Base-by-base conservation (phyloP, 2,329 filamentous ascomycete species). In the Ophiostoma triangulosporum region DNA sequence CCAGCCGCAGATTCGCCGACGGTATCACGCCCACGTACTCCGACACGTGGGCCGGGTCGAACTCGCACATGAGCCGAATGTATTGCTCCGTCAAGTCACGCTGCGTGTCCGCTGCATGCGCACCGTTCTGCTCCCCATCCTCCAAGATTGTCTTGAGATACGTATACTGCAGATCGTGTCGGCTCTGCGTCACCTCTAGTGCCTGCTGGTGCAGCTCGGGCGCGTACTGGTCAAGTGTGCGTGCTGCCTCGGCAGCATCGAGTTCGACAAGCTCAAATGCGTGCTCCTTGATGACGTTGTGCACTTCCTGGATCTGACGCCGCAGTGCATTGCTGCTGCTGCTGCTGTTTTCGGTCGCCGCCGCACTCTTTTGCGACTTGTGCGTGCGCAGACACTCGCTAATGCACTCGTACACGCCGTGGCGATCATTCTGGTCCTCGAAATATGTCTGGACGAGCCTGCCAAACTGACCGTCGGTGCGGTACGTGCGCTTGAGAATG, bases 401-500 rank as follows among this genome's bases (percentile, higher is more conserved):
- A 50, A 98, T 81, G 62, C 86, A 90, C 48, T 81, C 80, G 65
- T 96, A 97, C 1, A 95, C 77, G 5, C 74, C 77, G 5, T 83
- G 76, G 54, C 81, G 82, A 58, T 93, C 85, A 49, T 89, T 81
- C 0, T 77, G 75, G 61, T 98, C 93, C 57, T 95, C 86, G 57
- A 98, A 87, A 63, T 89, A 95, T 0, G 83, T 82, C 60, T 85
- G 74, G 6, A 97, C 69, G 27, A 96, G 78, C 60, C 85, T 82
- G 1, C 83, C 79, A 61, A 87, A 95, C 62, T 91, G 83, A 60
- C 81, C 84, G 60, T 95, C 88, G 5, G 76, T 73, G 60, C 82
- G 84, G 66, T 94, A 95, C 9, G 88, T 84, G 14, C 87, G 83
- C 69, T 98, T 98, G 52, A 98, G 69, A 27, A 98, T 91, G 49